Evolutionary conservation across 176 grass and related monocot species (phyloP).

Genomic region (Avena atlantica): DNA sequence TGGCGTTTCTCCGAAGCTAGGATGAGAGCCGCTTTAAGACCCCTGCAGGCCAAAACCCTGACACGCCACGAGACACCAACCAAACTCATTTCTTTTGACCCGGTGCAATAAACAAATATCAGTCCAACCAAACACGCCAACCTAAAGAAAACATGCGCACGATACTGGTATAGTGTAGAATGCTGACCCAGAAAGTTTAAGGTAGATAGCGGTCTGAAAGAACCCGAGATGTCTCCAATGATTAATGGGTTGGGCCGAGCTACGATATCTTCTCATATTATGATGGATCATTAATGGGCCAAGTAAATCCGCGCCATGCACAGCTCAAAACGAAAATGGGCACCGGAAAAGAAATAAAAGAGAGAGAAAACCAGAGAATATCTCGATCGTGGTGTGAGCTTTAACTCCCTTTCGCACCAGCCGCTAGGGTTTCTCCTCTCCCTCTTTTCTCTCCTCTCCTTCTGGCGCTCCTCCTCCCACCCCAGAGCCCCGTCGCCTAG

Average conservation of each 20-base stretch:
- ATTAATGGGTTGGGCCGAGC: background rate
- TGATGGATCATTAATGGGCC: background rate
- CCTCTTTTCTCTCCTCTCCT: background rate
- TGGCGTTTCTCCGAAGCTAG: too few relatives aligned
- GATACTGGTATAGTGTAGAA: too few relatives aligned
- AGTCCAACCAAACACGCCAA: too few relatives aligned
- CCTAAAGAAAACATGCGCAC: too few relatives aligned
- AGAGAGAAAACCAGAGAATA: conserved; percentile 32
- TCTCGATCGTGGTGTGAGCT: conserved; percentile 54
- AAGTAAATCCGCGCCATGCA: background rate
- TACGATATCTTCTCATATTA: background rate
- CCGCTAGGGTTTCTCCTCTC: conserved; percentile 73
- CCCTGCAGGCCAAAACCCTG: too few relatives aligned
- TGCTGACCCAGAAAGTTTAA: too few relatives aligned
- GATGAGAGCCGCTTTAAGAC: too few relatives aligned
- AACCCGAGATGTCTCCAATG: background rate
- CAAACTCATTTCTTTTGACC: too few relatives aligned
- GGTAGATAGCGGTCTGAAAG: too few relatives aligned
- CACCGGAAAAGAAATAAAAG: background rate
- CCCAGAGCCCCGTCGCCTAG: conserved; percentile 39
- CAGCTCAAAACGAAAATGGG: background rate
- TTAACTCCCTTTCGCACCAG: conserved; percentile 46
- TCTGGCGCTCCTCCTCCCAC: background rate
- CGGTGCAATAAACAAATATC: too few relatives aligned
- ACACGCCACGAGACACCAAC: too few relatives aligned